phyloP scores from a whole-genome alignment of 495 filamentous ascomycete genomes.

The Podospora australis region DNA sequence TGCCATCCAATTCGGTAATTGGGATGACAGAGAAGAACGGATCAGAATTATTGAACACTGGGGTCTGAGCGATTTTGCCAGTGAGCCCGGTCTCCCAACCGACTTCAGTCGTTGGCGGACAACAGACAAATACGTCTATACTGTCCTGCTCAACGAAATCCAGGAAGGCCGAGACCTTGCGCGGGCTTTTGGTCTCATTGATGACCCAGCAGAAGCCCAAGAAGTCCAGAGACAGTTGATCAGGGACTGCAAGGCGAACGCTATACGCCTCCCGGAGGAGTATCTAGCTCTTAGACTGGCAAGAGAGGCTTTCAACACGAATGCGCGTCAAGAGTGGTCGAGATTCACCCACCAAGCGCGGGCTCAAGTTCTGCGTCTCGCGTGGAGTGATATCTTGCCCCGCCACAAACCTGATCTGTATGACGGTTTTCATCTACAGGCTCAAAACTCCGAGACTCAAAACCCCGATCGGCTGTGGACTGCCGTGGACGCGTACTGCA shows the following conservation, averaged over 20 bases:
- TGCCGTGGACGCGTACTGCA: not conserved
- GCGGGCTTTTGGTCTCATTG: not conserved
- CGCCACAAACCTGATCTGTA: not conserved
- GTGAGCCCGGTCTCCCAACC: not conserved
- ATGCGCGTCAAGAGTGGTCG: not conserved
- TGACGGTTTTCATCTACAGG: not conserved
- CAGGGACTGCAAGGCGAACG: not conserved
- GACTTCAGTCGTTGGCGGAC: not conserved
- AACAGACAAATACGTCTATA: not conserved
- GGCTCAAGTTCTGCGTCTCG: not conserved
- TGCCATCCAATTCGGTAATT: too few species aligned
- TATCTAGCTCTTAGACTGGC: too few species aligned
- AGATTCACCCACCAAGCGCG: not conserved
- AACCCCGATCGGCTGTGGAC: not conserved
- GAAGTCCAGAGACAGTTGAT: not conserved
- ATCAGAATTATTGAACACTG: not conserved
- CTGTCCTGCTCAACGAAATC: not conserved
- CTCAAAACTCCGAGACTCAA: not conserved
- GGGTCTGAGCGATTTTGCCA: not conserved
- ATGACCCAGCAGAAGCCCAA: not conserved
- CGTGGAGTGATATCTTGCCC: not conserved
- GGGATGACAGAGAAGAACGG: too few species aligned
- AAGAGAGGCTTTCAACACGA: not conserved
- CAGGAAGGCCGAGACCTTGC: not conserved
- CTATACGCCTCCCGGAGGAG: too few species aligned